These are phyloP conservation scores for Sclerotiophoma versabilis DNA, from an alignment of 2,329 filamentous ascomycete genomes.

Conservation along the genomic window DNA sequence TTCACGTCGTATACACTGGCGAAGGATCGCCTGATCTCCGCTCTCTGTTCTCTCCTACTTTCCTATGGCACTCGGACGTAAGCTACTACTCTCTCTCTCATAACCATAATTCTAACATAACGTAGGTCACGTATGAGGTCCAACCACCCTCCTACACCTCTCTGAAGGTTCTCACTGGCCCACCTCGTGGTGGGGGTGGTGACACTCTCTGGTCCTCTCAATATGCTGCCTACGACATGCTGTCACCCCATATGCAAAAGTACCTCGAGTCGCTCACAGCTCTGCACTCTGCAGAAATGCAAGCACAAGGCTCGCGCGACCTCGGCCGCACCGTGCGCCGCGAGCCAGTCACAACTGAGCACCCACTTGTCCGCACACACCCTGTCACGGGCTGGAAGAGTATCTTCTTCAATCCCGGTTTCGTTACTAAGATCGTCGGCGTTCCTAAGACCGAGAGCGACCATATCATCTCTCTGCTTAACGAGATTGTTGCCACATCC, in stretches of 20 bases:
- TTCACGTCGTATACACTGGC: constrained; percentile 64
- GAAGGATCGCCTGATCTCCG: constrained; percentile 62
- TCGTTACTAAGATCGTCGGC: constrained; percentile 65
- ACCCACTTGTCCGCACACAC: constrained; percentile 66
- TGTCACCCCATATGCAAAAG: constrained; percentile 63
- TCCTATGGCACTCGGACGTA: constrained; percentile 64
- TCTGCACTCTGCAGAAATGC: constrained; percentile 62
- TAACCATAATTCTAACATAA: constrained; percentile 17
- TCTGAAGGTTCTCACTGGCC: constrained; percentile 61
- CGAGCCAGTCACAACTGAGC: constrained; percentile 61
- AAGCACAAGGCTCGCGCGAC: constrained; percentile 59
- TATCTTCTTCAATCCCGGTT: constrained; percentile 66
- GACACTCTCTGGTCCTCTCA: constrained; percentile 66
- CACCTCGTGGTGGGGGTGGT: constrained; percentile 62
- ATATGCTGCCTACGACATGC: constrained; percentile 65
- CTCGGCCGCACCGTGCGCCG: constrained; percentile 61
- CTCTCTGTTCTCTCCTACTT: constrained; percentile 62
- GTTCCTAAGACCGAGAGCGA: constrained; percentile 64
- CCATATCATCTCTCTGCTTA: constrained; percentile 60
- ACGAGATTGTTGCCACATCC: constrained; percentile 62
- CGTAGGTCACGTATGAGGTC: constrained; percentile 62
- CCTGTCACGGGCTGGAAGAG: constrained; percentile 69
- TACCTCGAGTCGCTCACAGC: constrained; percentile 66
- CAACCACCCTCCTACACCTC: constrained; percentile 66
- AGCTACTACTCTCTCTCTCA: constrained; percentile 22